phyloP scores from a whole-genome alignment of 805 yeast species.

The Hyphopichia homilentoma region DNA sequence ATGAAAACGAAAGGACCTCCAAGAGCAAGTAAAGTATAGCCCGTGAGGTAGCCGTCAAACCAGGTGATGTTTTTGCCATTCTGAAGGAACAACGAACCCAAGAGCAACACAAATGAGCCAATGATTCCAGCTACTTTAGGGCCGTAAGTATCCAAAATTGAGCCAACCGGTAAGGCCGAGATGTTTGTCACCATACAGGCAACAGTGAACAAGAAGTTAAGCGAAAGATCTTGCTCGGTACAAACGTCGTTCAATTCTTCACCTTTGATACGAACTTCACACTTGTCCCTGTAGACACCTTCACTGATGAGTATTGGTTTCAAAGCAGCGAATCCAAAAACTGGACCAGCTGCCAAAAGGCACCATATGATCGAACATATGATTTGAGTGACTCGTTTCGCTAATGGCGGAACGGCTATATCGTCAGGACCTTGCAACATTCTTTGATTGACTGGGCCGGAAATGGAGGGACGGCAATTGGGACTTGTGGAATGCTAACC shows the following conservation, averaged over 20 bases:
- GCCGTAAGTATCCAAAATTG: conserved; percentile 72
- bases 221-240: conserved; percentile 72
- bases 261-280: neutral
- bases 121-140: conserved; percentile 75
- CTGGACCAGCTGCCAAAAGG: conserved; percentile 53
- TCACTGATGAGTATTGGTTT: conserved; percentile 50
- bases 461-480: conserved; percentile 1
- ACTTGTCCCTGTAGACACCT: conserved; percentile 31
- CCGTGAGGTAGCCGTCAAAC: conserved; percentile 66
- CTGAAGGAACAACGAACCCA: conserved; percentile 52
- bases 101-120: conserved; percentile 58
- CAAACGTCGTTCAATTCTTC: conserved; percentile 34
- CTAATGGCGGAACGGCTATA: conserved; percentile 12
- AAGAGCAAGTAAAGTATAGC: conserved; percentile 73
- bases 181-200: conserved; percentile 87
- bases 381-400: conserved; percentile 49
- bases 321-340: conserved; percentile 58
- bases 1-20: conserved; percentile 96
- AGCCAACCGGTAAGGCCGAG: conserved; percentile 79
- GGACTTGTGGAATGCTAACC: no score
- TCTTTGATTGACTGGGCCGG: neutral
- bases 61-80: conserved; percentile 28
- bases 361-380: conserved; percentile 53
- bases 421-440: no score
- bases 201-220: conserved; percentile 78